A percentile compares a stretch with the other conserved stretches of the same genome.
These are phyloP conservation scores for Trametes hirsuta DNA, from an alignment of 1,284 basidiomycete species.

Conservation along the genomic window DNA sequence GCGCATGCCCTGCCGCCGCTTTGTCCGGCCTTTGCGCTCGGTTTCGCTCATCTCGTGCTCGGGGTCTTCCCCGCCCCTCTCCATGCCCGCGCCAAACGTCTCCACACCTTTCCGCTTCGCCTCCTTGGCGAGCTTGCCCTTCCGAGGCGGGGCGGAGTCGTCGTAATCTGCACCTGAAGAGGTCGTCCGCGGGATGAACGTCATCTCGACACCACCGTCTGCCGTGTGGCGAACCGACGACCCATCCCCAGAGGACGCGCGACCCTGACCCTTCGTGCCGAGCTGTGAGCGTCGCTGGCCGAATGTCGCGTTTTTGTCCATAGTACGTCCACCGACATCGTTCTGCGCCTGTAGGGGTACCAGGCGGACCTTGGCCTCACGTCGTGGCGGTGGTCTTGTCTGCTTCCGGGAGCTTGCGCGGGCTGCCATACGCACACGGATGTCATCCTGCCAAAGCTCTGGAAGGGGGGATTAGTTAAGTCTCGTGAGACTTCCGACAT, in stretches of 20 bases:
- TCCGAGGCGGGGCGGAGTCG: conserved; percentile 32
- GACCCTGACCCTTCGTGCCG: conserved; percentile 21
- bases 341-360: conserved; percentile 61
- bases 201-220: conserved; percentile 68
- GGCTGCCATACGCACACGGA: conserved; percentile 30
- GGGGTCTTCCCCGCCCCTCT: conserved; percentile 66
- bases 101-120: conserved; percentile 68
- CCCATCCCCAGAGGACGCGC: conserved; percentile 10
- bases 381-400: conserved; percentile 24
- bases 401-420: conserved; percentile 22
- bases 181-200: conserved; percentile 58
- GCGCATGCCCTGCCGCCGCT: conserved; percentile 71
- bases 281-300: conserved; percentile 60
- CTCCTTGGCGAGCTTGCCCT: conserved; percentile 34
- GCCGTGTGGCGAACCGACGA: conserved; percentile 29
- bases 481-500: neutral
- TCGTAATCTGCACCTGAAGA: conserved; percentile 40
- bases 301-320: conserved; percentile 62
- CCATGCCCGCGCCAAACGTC: conserved; percentile 84
- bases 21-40: conserved; percentile 69
- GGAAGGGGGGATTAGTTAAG: neutral
- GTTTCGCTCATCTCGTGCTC: conserved; percentile 53
- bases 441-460: conserved; percentile 36
- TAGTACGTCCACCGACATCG: conserved; percentile 34
- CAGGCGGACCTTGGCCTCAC: conserved; percentile 56